Evolutionary conservation across 768 basidiomycete species (phyloP).

Genomic region (Sutorius australiensis): DNA sequence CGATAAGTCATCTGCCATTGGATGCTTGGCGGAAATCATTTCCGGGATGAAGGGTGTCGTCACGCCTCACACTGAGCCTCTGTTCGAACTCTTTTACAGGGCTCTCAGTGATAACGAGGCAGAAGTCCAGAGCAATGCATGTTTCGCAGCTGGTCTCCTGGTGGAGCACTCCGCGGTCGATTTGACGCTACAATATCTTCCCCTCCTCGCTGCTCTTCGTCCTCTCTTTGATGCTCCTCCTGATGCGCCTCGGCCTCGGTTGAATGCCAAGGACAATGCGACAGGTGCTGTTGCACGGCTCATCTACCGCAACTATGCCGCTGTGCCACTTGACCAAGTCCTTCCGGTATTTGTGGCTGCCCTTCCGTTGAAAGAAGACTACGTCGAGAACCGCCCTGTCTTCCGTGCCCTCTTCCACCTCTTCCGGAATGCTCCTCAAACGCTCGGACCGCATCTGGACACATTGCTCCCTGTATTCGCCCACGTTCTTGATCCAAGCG

Average conservation of each 20-base stretch:
- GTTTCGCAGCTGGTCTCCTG: conserved; percentile 89
- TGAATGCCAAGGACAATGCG: conserved; percentile 97
- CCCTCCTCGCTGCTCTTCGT: conserved; percentile 72
- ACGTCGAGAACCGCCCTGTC: conserved; percentile 83
- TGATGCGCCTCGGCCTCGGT: conserved; percentile 56
- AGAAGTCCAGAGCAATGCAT: conserved; percentile 96
- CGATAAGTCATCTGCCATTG: conserved; percentile 91
- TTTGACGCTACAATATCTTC: conserved; percentile 74
- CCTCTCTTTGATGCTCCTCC: conserved; percentile 71
- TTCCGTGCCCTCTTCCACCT: conserved; percentile 88
- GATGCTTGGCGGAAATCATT: conserved; percentile 93
- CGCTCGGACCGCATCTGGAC: conserved; percentile 74
- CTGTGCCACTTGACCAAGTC: conserved; percentile 87
- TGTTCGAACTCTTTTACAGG: conserved; percentile 80
- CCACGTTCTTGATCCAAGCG: conserved; percentile 74
- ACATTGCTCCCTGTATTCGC: conserved; percentile 74
- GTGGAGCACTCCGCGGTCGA: conserved; percentile 83
- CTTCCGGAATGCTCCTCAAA: conserved; percentile 70
- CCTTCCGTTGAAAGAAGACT: conserved; percentile 85
- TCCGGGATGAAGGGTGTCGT: conserved; percentile 84
- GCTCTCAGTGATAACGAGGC: conserved; percentile 80
- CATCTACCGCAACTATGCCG: conserved; percentile 71
- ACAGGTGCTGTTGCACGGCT: conserved; percentile 88
- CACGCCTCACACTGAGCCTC: conserved; percentile 75
- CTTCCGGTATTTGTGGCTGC: conserved; percentile 78